Base-by-base conservation (phyloP, 257 asterid genomes). In the Ballota nigra region DNA sequence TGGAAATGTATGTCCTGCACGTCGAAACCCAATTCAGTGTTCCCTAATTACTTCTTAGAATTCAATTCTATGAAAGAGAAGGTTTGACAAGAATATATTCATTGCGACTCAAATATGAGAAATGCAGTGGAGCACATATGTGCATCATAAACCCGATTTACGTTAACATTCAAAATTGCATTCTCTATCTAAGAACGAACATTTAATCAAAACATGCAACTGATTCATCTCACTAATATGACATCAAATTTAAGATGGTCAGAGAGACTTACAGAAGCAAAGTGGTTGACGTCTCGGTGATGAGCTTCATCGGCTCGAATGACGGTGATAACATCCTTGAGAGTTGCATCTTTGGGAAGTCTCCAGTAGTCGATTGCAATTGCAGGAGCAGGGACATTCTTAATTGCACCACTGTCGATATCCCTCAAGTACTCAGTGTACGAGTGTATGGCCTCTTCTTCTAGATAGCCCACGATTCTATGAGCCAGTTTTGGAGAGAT, bases 281-380 rank as follows among this genome's bases (percentile, higher is more conserved):
- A 90, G 83, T 92, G 98, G 83, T 92, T 92, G 86, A 92, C 98
- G 66, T 92, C 98, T 8, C 97, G 92, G 66, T 92, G 98, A 78
- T 92, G 98, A 69, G 98, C 98, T 80, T 92, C 98, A 75, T 92
- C 98, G 34, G 98, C 97, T 34, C 95, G 90, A 74, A 92, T 85
- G 60, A 92, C 97, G 24, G 81, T 83, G 63, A 92, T 79, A 52
- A 87, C 97, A 75, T 90, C 96, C 84, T 81, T 88, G 66, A 92
- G 76, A 70, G 87, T 90, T 43, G 97, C 92, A 75, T 86, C 83
- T 67, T 83, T 81, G 0, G 93, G 95, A 75, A 92, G 86, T 9
- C 97, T 86, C 98, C 98, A 92, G 76, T 92, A 92, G 76, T 92
- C 97, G 28, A 90, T 87, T 6, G 98, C 95, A 57, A 92, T 92